Conservation (phyloP, 306 rosid species). For the Cyclanthera cordifolia region DNA sequence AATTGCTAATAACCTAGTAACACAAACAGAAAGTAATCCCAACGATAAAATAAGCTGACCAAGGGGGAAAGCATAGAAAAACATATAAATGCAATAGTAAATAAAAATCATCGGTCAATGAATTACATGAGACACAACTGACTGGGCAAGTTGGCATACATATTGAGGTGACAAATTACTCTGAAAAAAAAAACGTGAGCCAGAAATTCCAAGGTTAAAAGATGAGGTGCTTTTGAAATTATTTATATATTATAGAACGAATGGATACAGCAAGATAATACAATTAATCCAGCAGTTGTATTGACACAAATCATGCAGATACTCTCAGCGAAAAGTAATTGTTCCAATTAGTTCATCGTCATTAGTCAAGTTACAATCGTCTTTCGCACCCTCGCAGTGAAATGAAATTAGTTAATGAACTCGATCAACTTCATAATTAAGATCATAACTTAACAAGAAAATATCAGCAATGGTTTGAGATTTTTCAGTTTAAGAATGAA, state of each 20-base stretch:
- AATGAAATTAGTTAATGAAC: not conserved
- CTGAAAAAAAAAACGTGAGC: not conserved
- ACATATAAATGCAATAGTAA: not conserved
- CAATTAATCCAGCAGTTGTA: not conserved
- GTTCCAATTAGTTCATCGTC: not conserved
- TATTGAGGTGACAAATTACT: not conserved
- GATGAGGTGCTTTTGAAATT: not conserved
- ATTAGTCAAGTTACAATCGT: not conserved
- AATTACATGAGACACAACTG: not conserved
- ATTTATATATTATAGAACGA: not conserved
- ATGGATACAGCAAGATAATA: not conserved
- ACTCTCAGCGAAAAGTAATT: not conserved
- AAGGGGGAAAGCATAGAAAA: not conserved
- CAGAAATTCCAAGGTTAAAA: not conserved
- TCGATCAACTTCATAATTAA: not conserved
- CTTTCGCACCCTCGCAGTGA: not conserved
- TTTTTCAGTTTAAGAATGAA: not conserved
- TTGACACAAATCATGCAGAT: not conserved
- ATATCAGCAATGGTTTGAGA: not conserved
- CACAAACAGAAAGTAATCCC: not conserved
- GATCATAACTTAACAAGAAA: not conserved
- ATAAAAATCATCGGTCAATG: not conserved
- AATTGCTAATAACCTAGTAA: not conserved
- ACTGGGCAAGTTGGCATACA: too few species aligned
- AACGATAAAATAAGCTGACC: not conserved